Conservation (phyloP, 768 basidiomycete genomes). For the Leccinum imitatum region DNA sequence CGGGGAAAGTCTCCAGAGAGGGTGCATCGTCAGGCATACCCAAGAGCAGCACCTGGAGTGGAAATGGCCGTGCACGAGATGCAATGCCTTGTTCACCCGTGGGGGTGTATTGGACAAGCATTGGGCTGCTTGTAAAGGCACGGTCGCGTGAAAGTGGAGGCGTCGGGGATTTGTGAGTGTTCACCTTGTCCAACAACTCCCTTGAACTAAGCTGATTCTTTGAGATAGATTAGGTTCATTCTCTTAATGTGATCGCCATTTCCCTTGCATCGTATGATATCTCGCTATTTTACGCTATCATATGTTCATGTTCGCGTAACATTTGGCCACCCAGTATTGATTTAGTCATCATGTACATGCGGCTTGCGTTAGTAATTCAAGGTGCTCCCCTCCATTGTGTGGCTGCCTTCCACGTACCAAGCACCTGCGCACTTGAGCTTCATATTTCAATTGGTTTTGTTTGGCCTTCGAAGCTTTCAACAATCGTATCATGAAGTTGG, state of each 20-base stretch:
- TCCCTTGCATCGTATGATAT: not conserved
- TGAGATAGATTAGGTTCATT: not conserved
- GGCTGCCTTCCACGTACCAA: slow-evolving; percentile 6
- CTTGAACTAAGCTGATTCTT: not conserved
- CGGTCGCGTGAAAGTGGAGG: slow-evolving; percentile 1
- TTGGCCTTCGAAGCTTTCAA: not conserved
- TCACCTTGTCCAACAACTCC: not conserved
- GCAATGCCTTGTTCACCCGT: not conserved
- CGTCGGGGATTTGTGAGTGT: slow-evolving; percentile 6
- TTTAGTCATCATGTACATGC: not conserved
- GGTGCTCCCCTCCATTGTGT: not conserved
- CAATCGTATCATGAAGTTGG: not conserved
- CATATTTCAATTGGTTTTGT: not conserved
- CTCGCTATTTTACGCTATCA: not conserved
- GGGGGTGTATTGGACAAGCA: no score
- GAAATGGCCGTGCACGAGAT: slow-evolving; percentile 24
- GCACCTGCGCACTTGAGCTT: slow-evolving; percentile 1
- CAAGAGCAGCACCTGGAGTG: slow-evolving; percentile 24
- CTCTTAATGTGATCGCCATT: not conserved
- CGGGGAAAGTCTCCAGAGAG: slow-evolving; percentile 11
- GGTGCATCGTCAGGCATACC: slow-evolving; percentile 20
- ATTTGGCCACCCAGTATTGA: no score
- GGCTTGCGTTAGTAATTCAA: not conserved
- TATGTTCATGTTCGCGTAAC: not conserved
- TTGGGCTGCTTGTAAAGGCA: no score